Base-by-base conservation (phyloP, 176 grass and related monocot genomes). In the Typha latifolia region DNA sequence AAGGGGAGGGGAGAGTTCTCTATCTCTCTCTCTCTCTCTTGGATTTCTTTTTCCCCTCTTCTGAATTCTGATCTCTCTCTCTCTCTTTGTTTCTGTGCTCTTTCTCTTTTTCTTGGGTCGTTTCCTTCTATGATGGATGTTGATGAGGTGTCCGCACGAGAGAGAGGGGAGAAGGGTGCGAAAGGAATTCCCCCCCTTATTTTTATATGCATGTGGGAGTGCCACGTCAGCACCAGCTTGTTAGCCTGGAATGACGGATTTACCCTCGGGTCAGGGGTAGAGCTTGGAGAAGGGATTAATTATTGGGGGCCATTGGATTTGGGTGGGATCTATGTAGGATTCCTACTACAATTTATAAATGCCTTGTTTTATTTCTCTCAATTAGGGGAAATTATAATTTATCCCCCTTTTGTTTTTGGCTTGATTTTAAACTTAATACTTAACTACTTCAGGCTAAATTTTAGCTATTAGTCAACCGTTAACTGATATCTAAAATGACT, bases 141-240 rank as follows among this genome's bases (percentile, higher is more conserved):
- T 32, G 69, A 62, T 72, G 69, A 72, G 55, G 69, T 62, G 69
- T 72, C 69, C 18, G 53, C 69, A 72, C 26, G 37, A 48, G 47
- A 53, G 57, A 73, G 47, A 47, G 47, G 1, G 34, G 10, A 43
- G 12, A 5, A 0, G 51, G 14, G 51, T 5, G 20, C 4, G 16
- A 21, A 2, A 8, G 53, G 20, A 59, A 59, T 59, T 59, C 20
- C 53, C n/a, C 20, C 53, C n/a, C 14, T 14, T 43, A 62, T 2
- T 49, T 61, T 63, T 63, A 51, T 73, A 73, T 57, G 61, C 71
- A 73, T 63, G 22, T 23, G 9, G 14, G 11, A 15, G 13, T 9
- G 57, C 71, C 71, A 73, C 71, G 71, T 73, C 71, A 73, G 71
- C 59, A 20, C 19, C 12, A 57, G 21, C 62, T 14, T 5, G 34